These are phyloP conservation scores for Malania oleifera DNA, from an alignment of 164 flowering plant species.

Conservation along the genomic window DNA sequence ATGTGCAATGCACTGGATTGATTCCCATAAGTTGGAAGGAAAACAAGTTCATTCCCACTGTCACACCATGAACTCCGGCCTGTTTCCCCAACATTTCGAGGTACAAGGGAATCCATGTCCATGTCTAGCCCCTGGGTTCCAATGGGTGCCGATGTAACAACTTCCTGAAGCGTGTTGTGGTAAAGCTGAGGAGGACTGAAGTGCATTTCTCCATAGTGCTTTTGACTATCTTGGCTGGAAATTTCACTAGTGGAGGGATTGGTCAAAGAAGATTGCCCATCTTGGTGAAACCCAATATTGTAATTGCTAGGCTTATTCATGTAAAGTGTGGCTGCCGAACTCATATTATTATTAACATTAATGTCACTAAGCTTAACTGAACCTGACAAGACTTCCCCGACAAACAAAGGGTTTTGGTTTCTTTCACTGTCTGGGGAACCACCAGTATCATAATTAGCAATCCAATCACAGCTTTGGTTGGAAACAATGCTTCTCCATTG, in stretches of 20 bases:
- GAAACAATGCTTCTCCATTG: constrained; percentile 41
- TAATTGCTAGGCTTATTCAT: constrained; percentile 21
- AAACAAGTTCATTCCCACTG: constrained; percentile 28
- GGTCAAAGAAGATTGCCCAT: constrained; percentile 24
- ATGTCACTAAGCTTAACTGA: constrained; percentile 12
- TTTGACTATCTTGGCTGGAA: constrained; percentile 28
- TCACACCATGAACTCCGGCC: constrained; percentile 24
- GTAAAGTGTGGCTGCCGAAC: constrained; percentile 14
- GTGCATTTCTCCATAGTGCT: constrained; percentile 23
- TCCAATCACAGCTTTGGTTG: constrained; percentile 33
- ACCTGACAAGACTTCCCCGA: constrained; percentile 22
- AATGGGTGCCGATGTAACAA: constrained; percentile 25
- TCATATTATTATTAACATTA: too few relatives aligned
- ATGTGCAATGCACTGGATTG: constrained; percentile 14
- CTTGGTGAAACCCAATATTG: constrained; percentile 24
- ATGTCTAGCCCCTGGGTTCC: constrained; percentile 20
- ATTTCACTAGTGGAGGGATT: constrained; percentile 22
- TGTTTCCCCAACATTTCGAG: constrained; percentile 17
- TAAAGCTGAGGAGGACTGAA: constrained; percentile 21
- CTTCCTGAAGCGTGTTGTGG: constrained; percentile 32
- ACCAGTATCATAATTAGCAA: constrained; percentile 25
- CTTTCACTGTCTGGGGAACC: constrained; percentile 16
- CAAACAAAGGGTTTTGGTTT: constrained; percentile 18
- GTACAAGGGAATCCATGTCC: constrained; percentile 18
- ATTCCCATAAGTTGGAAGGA: constrained; percentile 31